Conservation (phyloP, 1,284 basidiomycete species). For the Cryptococcus amylolentus region DNA sequence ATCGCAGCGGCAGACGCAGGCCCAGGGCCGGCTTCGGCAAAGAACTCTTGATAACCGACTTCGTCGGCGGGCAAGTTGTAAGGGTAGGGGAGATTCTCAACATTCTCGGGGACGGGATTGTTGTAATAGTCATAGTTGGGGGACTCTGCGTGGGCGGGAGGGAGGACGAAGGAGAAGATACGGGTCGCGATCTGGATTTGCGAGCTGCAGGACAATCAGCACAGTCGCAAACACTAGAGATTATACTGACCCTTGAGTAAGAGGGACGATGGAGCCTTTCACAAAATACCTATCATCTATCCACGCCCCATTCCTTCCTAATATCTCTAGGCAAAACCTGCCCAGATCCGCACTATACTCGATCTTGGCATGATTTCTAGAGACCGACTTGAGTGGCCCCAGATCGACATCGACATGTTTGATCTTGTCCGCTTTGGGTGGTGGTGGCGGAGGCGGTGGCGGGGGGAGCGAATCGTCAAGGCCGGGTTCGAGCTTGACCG, state of each 20-base stretch:
- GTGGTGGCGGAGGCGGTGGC: slow-evolving; percentile 39
- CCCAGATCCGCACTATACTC: slow-evolving; percentile 60
- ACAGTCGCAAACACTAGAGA: neutral
- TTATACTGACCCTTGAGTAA: slow-evolving; percentile 68
- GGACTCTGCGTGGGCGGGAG: slow-evolving; percentile 51
- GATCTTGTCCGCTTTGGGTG: slow-evolving; percentile 36
- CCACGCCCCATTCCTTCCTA: slow-evolving; percentile 95
- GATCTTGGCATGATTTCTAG: slow-evolving; percentile 90
- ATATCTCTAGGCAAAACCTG: slow-evolving; percentile 86
- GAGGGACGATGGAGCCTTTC: slow-evolving; percentile 75
- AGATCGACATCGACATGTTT: slow-evolving; percentile 87
- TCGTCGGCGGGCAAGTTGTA: slow-evolving; percentile 43
- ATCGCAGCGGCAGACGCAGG: slow-evolving; percentile 34
- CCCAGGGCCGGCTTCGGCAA: slow-evolving; percentile 39
- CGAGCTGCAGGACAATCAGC: slow-evolving; percentile 58
- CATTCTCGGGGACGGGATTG: slow-evolving; percentile 15
- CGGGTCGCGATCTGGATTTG: slow-evolving; percentile 98
- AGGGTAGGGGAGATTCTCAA: slow-evolving; percentile 37
- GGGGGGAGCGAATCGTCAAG: slow-evolving; percentile 10
- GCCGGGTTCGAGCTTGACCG: slow-evolving; percentile 12
- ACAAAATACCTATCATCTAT: slow-evolving; percentile 94
- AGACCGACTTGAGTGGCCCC: slow-evolving; percentile 94
- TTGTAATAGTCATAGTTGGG: slow-evolving; percentile 30
- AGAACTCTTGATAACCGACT: slow-evolving; percentile 44
- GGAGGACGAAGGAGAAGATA: slow-evolving; percentile 94